Evolutionary conservation across 352 stramenopile genomes (phyloP).

Genomic region (Blastocystis sp.): DNA sequence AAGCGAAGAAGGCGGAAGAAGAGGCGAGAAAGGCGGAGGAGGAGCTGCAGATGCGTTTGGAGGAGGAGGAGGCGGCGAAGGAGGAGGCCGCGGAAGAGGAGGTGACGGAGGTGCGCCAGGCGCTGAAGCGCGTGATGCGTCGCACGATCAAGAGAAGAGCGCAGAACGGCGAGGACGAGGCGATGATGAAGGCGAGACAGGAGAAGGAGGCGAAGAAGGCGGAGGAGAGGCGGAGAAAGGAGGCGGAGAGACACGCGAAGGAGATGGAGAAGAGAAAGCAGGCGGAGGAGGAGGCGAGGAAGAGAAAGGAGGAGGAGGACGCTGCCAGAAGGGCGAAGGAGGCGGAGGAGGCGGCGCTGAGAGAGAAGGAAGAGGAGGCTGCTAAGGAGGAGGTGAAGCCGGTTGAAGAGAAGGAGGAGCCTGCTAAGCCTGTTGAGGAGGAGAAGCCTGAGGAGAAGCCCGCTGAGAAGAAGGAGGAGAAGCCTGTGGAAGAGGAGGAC

Average conservation of each 20-base stretch:
- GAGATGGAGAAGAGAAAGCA: constrained; percentile 14
- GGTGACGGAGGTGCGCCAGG: constrained; percentile 22
- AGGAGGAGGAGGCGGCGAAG: constrained; percentile 18
- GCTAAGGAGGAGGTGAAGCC: neutral
- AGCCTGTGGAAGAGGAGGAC: constrained; percentile 14
- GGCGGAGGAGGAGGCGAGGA: constrained; percentile 14
- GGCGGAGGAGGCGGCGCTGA: neutral
- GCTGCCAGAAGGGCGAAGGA: neutral
- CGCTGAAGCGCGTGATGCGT: constrained; percentile 50
- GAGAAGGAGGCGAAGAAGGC: constrained; percentile 25
- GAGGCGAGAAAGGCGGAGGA: constrained; percentile 9
- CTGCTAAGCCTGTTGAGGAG: neutral
- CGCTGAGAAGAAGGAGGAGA: constrained; percentile 2
- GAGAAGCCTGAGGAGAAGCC: neutral
- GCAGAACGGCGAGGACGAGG: constrained; percentile 42
- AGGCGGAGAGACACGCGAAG: constrained; percentile 28
- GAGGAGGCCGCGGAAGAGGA: constrained; percentile 49
- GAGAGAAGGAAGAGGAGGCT: neutral
- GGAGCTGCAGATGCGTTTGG: neutral
- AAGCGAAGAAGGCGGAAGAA: constrained; percentile 24
- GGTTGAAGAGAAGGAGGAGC: neutral
- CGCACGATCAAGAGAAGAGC: constrained; percentile 7
- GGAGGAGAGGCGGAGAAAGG: constrained; percentile 1
- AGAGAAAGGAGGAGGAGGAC: neutral
- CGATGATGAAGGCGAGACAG: constrained; percentile 1